Base-by-base conservation (phyloP, 805 yeast genomes). In the Candida wancherniae region DNA sequence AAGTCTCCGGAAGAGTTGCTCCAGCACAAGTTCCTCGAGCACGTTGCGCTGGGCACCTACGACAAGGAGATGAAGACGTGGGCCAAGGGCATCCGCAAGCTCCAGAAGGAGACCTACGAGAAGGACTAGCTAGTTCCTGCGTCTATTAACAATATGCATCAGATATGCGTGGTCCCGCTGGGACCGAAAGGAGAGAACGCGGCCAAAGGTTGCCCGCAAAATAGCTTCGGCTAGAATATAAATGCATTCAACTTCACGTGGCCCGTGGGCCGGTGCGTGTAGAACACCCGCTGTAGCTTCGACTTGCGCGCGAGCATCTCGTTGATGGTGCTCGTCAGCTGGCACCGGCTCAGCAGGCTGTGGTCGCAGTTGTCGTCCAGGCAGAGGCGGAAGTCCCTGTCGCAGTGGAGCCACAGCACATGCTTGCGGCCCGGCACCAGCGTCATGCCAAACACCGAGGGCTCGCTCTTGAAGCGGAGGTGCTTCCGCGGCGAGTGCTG, bases 1-100 rank as follows among this genome's bases (percentile, higher is more conserved):
- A 77, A 83, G 14, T 76, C 80, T 0, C 94, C 95, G 0, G 71
- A 73, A 43, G 86, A 83, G 26, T 58, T 92, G 15, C 59, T 83
- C 34, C 53, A 56, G 9, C 55, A 54, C 10, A 39, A 38, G n/a
- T 64, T 62, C 32, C 41, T 66, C 20, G 34, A 38, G 5, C 61
- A 54, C 3, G 64, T 61, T 3, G 53, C 44, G 6, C 38, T 40
- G 10, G 64, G 66, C 3, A 25, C 26, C 4, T 55, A 42, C 30
- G 68, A 66, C 28, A 63, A 59, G 35, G 61, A 58, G 17, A 62
- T 62, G 18, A 56, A 51, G 35, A 37, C 31, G 3, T 66, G 72
- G 72, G 69, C 71, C 13, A 66, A 65, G 40, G 36, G 39, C 26
- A 54, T 64, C 13, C 41, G 71, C 30, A 58, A 54, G 36, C 37